Evolutionary conservation across 2,329 filamentous ascomycete genomes (phyloP), one percentile per base, ranked within the genome.

Genomic region (Aspergillus brasiliensis): DNA sequence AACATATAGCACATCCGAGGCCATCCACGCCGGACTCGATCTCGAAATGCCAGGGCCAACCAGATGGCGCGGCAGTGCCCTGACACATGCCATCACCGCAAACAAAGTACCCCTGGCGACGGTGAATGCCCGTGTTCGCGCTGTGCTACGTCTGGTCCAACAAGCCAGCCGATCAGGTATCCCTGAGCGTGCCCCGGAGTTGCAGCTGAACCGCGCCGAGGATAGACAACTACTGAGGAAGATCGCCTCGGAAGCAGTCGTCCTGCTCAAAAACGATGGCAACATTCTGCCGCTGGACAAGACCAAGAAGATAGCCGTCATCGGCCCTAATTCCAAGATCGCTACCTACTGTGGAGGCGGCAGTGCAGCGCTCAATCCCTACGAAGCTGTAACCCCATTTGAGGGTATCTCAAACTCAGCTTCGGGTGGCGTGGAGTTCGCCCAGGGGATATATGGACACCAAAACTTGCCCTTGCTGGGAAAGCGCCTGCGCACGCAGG

Each of bases 211-310:
- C 68, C 88, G 83, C 0, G 80, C 82, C 0, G 83, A 88, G 69
- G 85, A 85, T 38, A 82, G 85, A 1, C 81, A 79, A 13, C 77
- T 91, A 47, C 81, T 91, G 7, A 81, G 89, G n/a, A 80, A 81
- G 63, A 80, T 88, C 28, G 88, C 86, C 47, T 83, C 84, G 11
- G 87, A 90, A 69, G 85, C 85, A 15, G 86, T 91, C 17, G 88
- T 91, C 1, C 78, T 92, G 8, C 76, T 92, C 25, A 91, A 91
- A 75, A 92, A 92, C 68, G 82, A 90, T 3, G 81, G 82, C 51
- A 78, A 77, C 6, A 71, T 88, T 0, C 78, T 92, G 1, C 90
- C 90, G 0, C 70, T 84, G 42, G 66, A 76, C 38, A 75, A 71
- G 27, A 67, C 66, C 17, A 78, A 80, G 60, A 74, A 76, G 5